These are phyloP conservation scores for Bacidia rubella DNA, from an alignment of 495 filamentous ascomycete genomes.

Conservation along the genomic window DNA sequence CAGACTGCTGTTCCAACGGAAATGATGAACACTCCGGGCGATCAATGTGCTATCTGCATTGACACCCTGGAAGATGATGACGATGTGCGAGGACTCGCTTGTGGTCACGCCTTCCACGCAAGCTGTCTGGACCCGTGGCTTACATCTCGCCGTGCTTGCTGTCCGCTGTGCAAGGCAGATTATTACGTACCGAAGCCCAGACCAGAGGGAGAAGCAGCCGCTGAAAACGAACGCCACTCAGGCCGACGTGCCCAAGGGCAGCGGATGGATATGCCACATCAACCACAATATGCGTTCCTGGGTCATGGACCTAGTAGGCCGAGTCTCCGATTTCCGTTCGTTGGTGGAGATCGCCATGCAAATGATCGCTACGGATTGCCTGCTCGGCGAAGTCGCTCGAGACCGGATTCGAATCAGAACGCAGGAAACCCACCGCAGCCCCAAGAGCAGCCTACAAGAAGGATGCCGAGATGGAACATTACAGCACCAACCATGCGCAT, in stretches of 20 bases:
- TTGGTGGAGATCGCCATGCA: slow-evolving; percentile 9
- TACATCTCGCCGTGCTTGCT: slow-evolving; percentile 83
- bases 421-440: background rate
- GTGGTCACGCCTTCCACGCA: slow-evolving; percentile 93
- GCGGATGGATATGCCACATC: slow-evolving; percentile 15
- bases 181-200: slow-evolving; percentile 88
- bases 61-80: slow-evolving; percentile 89
- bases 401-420: background rate
- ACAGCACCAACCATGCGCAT: slow-evolving; percentile 8
- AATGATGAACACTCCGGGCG: slow-evolving; percentile 72
- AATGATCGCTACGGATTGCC: slow-evolving; percentile 18
- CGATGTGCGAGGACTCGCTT: slow-evolving; percentile 84
- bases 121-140: slow-evolving; percentile 93
- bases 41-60: slow-evolving; percentile 93
- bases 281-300: slow-evolving; percentile 22
- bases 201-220: slow-evolving; percentile 33
- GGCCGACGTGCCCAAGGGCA: slow-evolving; percentile 19
- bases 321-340: slow-evolving; percentile 18
- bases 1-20: slow-evolving; percentile 70
- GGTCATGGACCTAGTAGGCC: slow-evolving; percentile 17
- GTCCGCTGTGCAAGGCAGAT: slow-evolving; percentile 92
- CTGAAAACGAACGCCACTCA: slow-evolving; percentile 21
- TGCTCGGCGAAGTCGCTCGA: slow-evolving; percentile 9
- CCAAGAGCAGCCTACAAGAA: background rate
- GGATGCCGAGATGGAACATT: slow-evolving; percentile 5